Evolutionary conservation across 805 yeast species (phyloP), one percentile per base, ranked within the genome.

Genomic region (Ogataea zsoltii): DNA sequence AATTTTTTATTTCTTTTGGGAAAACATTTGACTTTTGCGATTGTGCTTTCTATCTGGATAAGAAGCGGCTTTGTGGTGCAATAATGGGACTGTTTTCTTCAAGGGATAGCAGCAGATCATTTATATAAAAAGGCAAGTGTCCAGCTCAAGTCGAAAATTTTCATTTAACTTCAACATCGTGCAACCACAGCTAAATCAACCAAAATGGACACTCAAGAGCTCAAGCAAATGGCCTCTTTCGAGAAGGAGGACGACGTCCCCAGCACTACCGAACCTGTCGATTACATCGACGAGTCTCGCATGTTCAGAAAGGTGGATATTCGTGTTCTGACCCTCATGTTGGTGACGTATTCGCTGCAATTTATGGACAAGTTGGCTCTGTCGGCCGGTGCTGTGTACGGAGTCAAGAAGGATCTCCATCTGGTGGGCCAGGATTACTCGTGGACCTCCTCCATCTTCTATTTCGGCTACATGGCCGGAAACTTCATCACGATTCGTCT

Each of bases 401-500:
- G 85, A 2, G 53, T 82, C n/a, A 63, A 72, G 44, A 60, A 56
- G 2, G 85, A 78, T 47, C 58, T 80, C 44, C 58, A 68, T n/a
- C 72, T 82, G 75, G 49, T 54, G 21, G 80, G 80, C 3, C 57
- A 61, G 30, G 62, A 63, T 51, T 59, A 67, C 48, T 45, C 70
- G 36, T 58, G 72, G 63, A 21, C 65, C 36, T 60, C 71, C 5
- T 58, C 70, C 14, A 60, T 67, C 25, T 69, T 69, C 54, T 70
- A 67, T 48, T 63, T 84, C 32, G 91, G 90, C 2, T 85, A 83
- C 58, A 61, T 85, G 39, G 68, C 67, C 7, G 82, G 80, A 56
- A 83, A 79, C 53, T 63, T 76, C 44, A 78, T 82, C 4, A 71
- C 76, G 2, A 61, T 70, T 9, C 56, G 66, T 38, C 40, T 73